Base-by-base conservation (phyloP, 441 rosid genomes). In the Arabidopsis hybrid region DNA sequence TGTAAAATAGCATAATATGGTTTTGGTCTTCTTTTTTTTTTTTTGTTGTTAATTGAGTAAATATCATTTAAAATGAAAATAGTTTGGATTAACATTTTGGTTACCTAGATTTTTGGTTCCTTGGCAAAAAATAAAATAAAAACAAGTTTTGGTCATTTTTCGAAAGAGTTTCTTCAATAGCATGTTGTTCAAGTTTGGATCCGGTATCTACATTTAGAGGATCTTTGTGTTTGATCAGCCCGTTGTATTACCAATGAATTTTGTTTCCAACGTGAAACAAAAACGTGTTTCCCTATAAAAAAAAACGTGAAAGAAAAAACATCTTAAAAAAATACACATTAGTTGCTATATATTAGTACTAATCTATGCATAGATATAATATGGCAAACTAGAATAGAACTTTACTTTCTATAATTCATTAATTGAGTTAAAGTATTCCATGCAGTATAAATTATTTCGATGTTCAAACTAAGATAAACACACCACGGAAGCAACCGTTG, bases 401-500 rank as follows among this genome's bases (percentile, higher is more conserved):
- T 31, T 36, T 7, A 26, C 32, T 45, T 49, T 52, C 12, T 17
- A 6, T 10, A 51, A 14, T 45, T 60, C 50, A 13, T 21, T 43
- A 36, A 60, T 4, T 60, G 40, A 16, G 7, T 2, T 18, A 60
- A 60, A 17, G 42, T 61, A 57, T 46, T 47, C 47, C 52, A 53
- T 11, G 42, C 11, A 14, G 9, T 5, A 5, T 16, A n/a, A 21
- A n/a, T 31, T n/a, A 18, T 21, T 10, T 58, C 5, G 60, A 29
- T 58, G 51, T 51, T 61, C 18, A 55, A 16, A 75, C 63, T 12
- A 71, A 65, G 76, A 76, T 76, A 50, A 65, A 42, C 56, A 32
- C 67, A 65, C 56, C 72, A 76, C 80, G 26, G 18, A 58, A 58
- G 18, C 50, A 58, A 31, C 32, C 32, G 1, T 58, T 38, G 17